Conservation (phyloP, 495 filamentous ascomycete genomes). For the Sordaria brevicollis region DNA sequence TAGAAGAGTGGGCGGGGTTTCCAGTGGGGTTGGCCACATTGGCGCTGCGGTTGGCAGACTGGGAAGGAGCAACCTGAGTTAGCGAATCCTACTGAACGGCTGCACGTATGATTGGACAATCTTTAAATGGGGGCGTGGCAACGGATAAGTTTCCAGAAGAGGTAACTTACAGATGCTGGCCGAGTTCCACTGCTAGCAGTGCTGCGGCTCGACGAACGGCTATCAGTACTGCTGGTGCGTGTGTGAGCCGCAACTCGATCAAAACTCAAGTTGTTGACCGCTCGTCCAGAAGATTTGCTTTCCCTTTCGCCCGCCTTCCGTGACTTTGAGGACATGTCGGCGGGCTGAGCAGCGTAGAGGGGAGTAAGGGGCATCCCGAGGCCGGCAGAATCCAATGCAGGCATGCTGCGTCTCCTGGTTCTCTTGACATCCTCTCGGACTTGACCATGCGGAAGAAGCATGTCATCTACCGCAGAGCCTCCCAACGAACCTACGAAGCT, state of each 20-base stretch:
- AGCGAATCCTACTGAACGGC: conserved; percentile 15
- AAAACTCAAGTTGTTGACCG: conserved; percentile 7
- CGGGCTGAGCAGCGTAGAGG: conserved; percentile 27
- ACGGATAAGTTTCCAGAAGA: not conserved
- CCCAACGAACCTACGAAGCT: conserved; percentile 30
- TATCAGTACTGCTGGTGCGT: conserved; percentile 34
- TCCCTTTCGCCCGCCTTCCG: conserved; percentile 28
- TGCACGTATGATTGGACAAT: conserved; percentile 32
- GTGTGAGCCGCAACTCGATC: conserved; percentile 16
- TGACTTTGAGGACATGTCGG: not conserved
- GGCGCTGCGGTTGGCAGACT: conserved; percentile 40
- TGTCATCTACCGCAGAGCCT: conserved; percentile 41
- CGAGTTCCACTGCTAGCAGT: conserved; percentile 25
- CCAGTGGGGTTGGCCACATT: conserved; percentile 31
- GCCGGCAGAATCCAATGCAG: conserved; percentile 60
- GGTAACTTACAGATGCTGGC: conserved; percentile 36
- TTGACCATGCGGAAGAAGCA: conserved; percentile 34
- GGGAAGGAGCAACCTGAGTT: conserved; percentile 19
- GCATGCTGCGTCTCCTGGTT: conserved; percentile 74
- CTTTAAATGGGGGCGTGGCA: conserved; percentile 1
- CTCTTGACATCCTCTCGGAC: conserved; percentile 57
- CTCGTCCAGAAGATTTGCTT: conserved; percentile 17
- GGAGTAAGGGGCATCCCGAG: conserved; percentile 33
- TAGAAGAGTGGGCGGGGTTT: conserved; percentile 37
- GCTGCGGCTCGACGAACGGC: conserved; percentile 31